Evolutionary conservation across 2,329 filamentous ascomycete species (phyloP), one percentile per base, ranked within the genome.

Genomic region (Penicillium frequentans): DNA sequence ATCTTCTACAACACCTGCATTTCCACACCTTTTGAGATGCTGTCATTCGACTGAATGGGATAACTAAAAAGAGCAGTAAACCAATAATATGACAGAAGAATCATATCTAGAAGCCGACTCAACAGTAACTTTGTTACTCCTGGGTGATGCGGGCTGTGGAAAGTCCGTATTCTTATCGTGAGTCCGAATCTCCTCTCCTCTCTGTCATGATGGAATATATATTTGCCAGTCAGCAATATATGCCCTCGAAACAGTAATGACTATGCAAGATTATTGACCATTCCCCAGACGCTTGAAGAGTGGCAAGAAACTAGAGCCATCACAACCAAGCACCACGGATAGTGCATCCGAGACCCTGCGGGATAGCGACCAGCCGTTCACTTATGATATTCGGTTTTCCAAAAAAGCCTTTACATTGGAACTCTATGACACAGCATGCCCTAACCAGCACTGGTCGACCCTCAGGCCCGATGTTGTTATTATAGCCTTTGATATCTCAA

Each of bases 151-250:
- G 37, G 83, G 81, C 50, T 83, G 85, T 46, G 85, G 85, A 56
- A 87, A 87, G 72, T 84, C 84, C 50, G 85, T 83, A 10, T 86
- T 87, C 60, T 71, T 87, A 59, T 84, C 84, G 82, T 86, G 76
- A 70, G 83, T 81, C 44, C 42, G n/a, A 19, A 33, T 14, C 10
- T 31, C 7, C 21, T 23, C 37, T 43, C 4, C 14, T 21, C n/a
- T 42, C 26, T 10, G 24, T 11, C 4, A 13, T 23, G 10, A 35
- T 29, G 23, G 19, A 19, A 4, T n/a, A 47, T 47, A 19, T 27
- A 2, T 19, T 3, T 27, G 16, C 16, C 10, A 19, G 6, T 19
- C 26, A n/a, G 16, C 9, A n/a, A 31, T 9, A 27, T 13, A 19
- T 11, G 14, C 6, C n/a, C 16, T n/a, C 10, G 9, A 39, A 39